phyloP scores from a whole-genome alignment of 148 eudicot species.

The Rhododendron vialii region DNA sequence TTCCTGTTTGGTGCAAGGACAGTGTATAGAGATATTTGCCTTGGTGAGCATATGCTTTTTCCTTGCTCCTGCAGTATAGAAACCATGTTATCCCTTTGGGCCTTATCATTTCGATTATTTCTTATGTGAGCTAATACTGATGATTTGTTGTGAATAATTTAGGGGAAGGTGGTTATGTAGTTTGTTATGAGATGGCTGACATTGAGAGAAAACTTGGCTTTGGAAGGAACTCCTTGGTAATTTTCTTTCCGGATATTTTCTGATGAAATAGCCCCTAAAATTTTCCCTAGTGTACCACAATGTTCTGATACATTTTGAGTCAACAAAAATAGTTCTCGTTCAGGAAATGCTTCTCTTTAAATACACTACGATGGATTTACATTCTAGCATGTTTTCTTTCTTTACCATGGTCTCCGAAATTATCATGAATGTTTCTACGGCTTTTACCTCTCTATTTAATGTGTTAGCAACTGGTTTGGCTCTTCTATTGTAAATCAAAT shows the following conservation, averaged over 20 bases:
- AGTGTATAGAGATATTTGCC: conserved; percentile 96
- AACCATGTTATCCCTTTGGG: background rate
- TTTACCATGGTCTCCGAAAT: background rate
- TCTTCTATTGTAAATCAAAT: background rate
- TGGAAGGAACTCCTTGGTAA: conserved; percentile 86
- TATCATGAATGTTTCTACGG: background rate
- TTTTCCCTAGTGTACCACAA: background rate
- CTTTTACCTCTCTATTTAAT: background rate
- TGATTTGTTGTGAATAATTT: conserved; percentile 11
- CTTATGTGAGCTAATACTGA: conserved; percentile 4
- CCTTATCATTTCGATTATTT: background rate
- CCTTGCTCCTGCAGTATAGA: background rate
- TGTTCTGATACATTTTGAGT: background rate
- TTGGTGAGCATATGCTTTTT: conserved; percentile 45
- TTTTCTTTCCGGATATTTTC: conserved; percentile 9
- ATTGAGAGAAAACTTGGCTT: conserved; percentile 84
- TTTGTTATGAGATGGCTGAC: conserved; percentile 93
- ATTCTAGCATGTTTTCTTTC: background rate
- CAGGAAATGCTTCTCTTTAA: conserved; percentile 7
- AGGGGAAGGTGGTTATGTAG: conserved; percentile 87
- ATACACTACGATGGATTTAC: background rate
- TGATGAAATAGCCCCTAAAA: background rate
- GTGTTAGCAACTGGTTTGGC: background rate
- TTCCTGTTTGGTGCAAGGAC: conserved; percentile 98
- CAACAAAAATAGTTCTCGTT: background rate